Base-by-base conservation (phyloP, 371 early-diverging fungal species). In the Nematocida parisii region DNA sequence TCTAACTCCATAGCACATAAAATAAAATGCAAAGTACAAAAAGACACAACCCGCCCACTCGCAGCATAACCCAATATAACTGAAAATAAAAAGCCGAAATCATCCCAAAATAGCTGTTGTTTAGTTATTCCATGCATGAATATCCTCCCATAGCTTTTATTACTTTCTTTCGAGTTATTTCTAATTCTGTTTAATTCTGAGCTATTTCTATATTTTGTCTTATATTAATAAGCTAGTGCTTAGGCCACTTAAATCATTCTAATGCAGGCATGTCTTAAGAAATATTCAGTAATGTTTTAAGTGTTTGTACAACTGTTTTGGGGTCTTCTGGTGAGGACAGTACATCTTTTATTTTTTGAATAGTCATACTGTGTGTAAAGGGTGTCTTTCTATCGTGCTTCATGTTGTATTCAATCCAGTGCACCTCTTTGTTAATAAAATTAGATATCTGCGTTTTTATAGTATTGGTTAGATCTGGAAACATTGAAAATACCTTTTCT, bases 1-100 rank as follows among this genome's bases (percentile, higher is more conserved):
- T 68, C 75, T 22, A 75, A 45, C 18, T 55, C 56, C 75, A 75
- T 75, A 33, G 40, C 7, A 39, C 74, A 9, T 57, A 61, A 58
- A 54, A 58, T 33, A 18, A 20, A 70, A 33, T 54, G 18, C 18
- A 50, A 50, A 50, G 18, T 50, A 50, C 13, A 50, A 50, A 50
- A 33, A 33, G 33, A 33, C 33, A 33, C 33, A 33, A 33, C 33
- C 33, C 33, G 2, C 33, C 1, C 2, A 33, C 2, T 33, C 33
- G 2, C 33, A 33, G 2, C 33, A 33, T 33, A 33, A 2, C 33
- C 33, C 33, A 33, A 33, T 2, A 33, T 33, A 33, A 33, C 33
- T 2, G 33, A 33, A 33, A 33, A 33, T 33, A 33, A 33, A 33
- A 33, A 33, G 2, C 33, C 2, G 33, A 33, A 33, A 2, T 2